A percentile compares a stretch with the other conserved stretches of the same genome.
Conservation (phyloP, 352 stramenopile genomes). For the Pythium apleroticum region DNA sequence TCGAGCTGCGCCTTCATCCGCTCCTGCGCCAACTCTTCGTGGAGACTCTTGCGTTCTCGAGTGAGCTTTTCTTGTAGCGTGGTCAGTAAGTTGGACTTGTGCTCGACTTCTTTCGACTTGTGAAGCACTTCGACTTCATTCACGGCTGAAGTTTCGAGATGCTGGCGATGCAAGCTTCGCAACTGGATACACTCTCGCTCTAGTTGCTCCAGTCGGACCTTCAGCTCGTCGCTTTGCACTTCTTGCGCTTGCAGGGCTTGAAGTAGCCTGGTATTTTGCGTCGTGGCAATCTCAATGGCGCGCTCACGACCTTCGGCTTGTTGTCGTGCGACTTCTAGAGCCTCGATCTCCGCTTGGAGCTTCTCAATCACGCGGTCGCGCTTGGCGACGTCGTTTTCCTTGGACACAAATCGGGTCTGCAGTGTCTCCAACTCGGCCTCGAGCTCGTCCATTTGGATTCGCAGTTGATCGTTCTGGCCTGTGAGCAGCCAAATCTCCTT, state of each 20-base stretch:
- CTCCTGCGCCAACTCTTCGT: constrained; percentile 43
- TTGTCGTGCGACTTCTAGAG: constrained; percentile 47
- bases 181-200: constrained; percentile 46
- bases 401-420: constrained; percentile 49
- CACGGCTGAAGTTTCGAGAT: constrained; percentile 26
- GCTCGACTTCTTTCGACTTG: constrained; percentile 43
- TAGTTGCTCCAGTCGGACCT: constrained; percentile 20
- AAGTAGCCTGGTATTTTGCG: constrained; percentile 70
- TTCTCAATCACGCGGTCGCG: constrained; percentile 57
- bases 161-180: constrained; percentile 32
- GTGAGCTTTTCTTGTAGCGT: constrained; percentile 51
- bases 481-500: constrained; percentile 72
- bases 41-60: constrained; percentile 47
- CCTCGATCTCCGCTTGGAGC: constrained; percentile 54
- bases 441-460: constrained; percentile 62
- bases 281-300: constrained; percentile 73
- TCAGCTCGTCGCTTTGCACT: constrained; percentile 30
- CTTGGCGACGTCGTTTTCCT: constrained; percentile 60
- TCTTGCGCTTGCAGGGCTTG: constrained; percentile 66
- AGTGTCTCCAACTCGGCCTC: constrained; percentile 61
- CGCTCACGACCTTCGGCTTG: constrained; percentile 60
- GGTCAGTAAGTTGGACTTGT: constrained; percentile 35
- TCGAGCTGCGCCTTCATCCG: constrained; percentile 56
- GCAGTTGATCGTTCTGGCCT: constrained; percentile 65
- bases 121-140: constrained; percentile 55